Conservation (phyloP, 2,329 filamentous ascomycete genomes). For the Epichloe gansuensis region DNA sequence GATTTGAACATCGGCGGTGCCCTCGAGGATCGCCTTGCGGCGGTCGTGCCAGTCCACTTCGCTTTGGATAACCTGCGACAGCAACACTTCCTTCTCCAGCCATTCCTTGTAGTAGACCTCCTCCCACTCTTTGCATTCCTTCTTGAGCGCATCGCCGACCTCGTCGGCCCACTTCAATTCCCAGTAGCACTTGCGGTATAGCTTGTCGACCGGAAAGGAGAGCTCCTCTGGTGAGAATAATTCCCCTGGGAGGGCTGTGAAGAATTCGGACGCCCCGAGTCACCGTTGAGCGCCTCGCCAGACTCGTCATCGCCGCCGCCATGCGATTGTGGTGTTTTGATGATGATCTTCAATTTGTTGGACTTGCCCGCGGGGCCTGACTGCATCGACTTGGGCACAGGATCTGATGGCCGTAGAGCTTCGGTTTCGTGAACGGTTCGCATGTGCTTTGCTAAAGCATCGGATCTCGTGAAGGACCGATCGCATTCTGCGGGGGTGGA, state of each 20-base stretch:
- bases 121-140: slow-evolving; percentile 56
- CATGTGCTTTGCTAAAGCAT: slow-evolving; percentile 96
- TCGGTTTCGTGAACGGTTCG: slow-evolving; percentile 97
- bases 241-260: slow-evolving; percentile 41
- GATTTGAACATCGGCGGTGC: slow-evolving; percentile 33
- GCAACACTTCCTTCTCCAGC: slow-evolving; percentile 65
- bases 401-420: slow-evolving; percentile 68
- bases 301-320: slow-evolving; percentile 39
- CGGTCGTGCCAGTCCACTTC: slow-evolving; percentile 56
- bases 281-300: slow-evolving; percentile 42
- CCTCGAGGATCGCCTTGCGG: slow-evolving; percentile 41
- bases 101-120: slow-evolving; percentile 58
- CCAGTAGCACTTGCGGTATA: slow-evolving; percentile 56
- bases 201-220: slow-evolving; percentile 42
- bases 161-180: slow-evolving; percentile 63
- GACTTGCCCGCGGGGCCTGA: slow-evolving; percentile 30
- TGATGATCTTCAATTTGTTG: slow-evolving; percentile 49
- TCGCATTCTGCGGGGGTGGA: slow-evolving; percentile 63
- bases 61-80: slow-evolving; percentile 58
- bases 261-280: slow-evolving; percentile 46
- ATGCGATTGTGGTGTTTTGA: slow-evolving; percentile 49
- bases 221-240: slow-evolving; percentile 58
- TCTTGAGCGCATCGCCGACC: slow-evolving; percentile 50
- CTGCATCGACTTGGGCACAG: slow-evolving; percentile 59
- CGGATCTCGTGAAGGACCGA: slow-evolving; percentile 87